A percentile compares a stretch with the other conserved stretches of the same genome.
Evolutionary conservation across 441 rosid species (phyloP).

Genomic region (Pelargonium cotyledonis): DNA sequence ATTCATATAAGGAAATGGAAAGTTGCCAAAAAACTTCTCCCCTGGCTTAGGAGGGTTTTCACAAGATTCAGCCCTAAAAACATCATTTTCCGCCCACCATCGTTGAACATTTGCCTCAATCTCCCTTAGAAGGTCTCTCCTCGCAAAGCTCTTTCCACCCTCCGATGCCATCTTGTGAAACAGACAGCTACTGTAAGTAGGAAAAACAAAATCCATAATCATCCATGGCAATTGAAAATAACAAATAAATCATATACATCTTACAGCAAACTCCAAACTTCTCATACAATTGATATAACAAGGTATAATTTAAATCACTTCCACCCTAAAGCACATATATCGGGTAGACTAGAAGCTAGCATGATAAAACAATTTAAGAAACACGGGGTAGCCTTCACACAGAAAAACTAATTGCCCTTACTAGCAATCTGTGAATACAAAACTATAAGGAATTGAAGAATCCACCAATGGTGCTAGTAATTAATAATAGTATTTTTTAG

Average conservation of each 20-base stretch:
- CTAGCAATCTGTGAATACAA: no score
- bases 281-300: neutral
- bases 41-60: slow-evolving; percentile 46
- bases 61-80: slow-evolving; percentile 57
- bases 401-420: no score
- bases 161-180: slow-evolving; percentile 60
- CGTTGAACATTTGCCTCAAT: slow-evolving; percentile 44
- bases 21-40: slow-evolving; percentile 80
- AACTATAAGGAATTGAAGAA: no score
- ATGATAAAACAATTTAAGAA: no score
- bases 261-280: neutral
- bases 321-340: no score
- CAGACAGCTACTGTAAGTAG: slow-evolving; percentile 31
- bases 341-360: no score
- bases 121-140: slow-evolving; percentile 69
- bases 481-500: no score
- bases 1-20: slow-evolving; percentile 91
- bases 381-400: no score
- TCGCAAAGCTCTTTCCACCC: slow-evolving; percentile 52
- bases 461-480: no score
- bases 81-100: slow-evolving; percentile 74
- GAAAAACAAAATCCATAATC: neutral
- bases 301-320: no score
- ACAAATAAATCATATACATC: neutral
- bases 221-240: neutral